Base-by-base conservation (phyloP, 306 rosid species). In the Cajanus cajan region DNA sequence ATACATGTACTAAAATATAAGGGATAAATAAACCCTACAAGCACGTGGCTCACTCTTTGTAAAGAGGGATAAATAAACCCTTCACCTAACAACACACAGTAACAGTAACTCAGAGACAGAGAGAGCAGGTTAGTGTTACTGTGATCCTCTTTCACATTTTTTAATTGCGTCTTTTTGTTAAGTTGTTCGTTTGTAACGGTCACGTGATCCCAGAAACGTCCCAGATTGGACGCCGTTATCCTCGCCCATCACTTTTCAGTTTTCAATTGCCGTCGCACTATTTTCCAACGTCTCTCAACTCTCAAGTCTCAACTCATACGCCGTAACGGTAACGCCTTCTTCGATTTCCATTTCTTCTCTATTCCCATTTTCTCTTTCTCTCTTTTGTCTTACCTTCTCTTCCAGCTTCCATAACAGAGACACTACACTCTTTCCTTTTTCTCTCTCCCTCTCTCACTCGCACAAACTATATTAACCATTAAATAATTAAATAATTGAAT, bases 111-210 rank as follows among this genome's bases (percentile, higher is more conserved):
- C n/a, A 37, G 7, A 45, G 7, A 45, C 51, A 14, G 28, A 18
- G 25, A 52, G 7, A 52, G 13, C 13, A 18, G 5, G 59, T 8
- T 12, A 16, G 57, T 18, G 22, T 48, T 18, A 51, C 59, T 51
- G 59, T 51, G 59, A 2, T 6, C 12, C 8, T 5, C 34, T 22
- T 55, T 5, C 55, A n/a, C 15, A 12, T 5, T 12, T 51, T 76
- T 44, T n/a, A 68, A 74, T 19, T 31, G 28, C 12, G 72, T n/a
- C 24, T 66, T 82, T 78, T 84, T 83, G 88, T 63, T 55, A 36
- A 25, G 11, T 12, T 14, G 40, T 82, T 12, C 6, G 40, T 82
- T 84, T 77, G 66, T 86, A 92, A 92, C 97, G 93, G 97, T 92
- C 96, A 86, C 80, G 76, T 82, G 80, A 76, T 61, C 51, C 71